Base-by-base conservation (phyloP, 2,329 filamentous ascomycete species). In the Phyllosticta citribraziliensis region DNA sequence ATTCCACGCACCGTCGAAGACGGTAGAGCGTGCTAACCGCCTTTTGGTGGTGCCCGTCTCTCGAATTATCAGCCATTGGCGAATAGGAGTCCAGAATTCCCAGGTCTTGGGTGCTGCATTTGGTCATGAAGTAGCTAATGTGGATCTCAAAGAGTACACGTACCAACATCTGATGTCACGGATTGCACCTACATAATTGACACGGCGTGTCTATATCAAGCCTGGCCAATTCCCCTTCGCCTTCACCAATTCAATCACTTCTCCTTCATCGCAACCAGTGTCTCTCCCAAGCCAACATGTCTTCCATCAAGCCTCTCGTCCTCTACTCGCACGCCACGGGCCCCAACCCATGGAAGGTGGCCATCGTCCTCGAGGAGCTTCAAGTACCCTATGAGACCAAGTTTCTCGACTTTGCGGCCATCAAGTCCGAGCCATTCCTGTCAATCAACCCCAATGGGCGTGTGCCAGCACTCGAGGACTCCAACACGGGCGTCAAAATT, bases 311-410 rank as follows among this genome's bases (percentile, higher is more conserved):
- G 61, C 61, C 61, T 50, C 24, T 62, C 25, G 30, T 59, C n/a
- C 61, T 62, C 56, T 62, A 62, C 61, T 52, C 35, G 11, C 56
- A 58, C 52, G 22, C 52, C 61, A 56, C 35, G 4, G 61, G 61
- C 20, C 75, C 74, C 10, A 76, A 75, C 63, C 73, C 73, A 53
- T 72, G 70, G 68, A 79, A 79, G 64, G 75, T 80, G 6, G 72
- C 72, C 56, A 73, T 80, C 52, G 65, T 79, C 35, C 72, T 80
- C 30, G 74, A 78, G 58, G 76, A 79, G 65, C 75, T 80, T 33
- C 63, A 65, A 3, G n/a, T 80, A 22, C 71, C 72, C 9, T 78
- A 77, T 64, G 70, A 73, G 61, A 68, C 66, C 55, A 72, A 75
- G 57, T 65, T 70, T 57, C 66, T 76, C 64, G 68, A 73, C 22